Evolutionary conservation across 2,329 filamentous ascomycete species (phyloP).

Genomic region (Fusarium albosuccineum): DNA sequence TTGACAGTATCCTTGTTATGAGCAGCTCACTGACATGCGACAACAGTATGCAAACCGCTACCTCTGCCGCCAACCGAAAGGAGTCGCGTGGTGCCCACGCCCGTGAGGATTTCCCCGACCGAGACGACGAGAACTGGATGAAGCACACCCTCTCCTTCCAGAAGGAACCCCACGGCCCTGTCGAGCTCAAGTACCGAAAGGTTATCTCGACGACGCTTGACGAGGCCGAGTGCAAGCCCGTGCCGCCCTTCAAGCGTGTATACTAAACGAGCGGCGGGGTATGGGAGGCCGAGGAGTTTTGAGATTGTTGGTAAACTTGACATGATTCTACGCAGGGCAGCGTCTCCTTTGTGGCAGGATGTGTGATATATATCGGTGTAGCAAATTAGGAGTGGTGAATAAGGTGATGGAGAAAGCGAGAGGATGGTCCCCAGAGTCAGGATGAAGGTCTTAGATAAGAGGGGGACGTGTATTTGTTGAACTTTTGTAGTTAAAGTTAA

Average conservation of each 20-base stretch:
- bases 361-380: conserved; percentile 48
- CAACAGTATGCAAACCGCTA: conserved; percentile 85
- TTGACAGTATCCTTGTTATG: background rate
- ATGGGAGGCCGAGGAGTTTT: conserved; percentile 40
- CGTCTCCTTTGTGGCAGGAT: conserved; percentile 47
- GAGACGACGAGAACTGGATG: conserved; percentile 98
- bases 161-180: conserved; percentile 88
- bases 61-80: conserved; percentile 91
- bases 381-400: conserved; percentile 14
- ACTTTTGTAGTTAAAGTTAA: conserved; percentile 40
- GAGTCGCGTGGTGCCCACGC: conserved; percentile 98
- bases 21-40: conserved; percentile 25
- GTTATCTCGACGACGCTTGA: conserved; percentile 89
- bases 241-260: conserved; percentile 95
- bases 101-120: conserved; percentile 94
- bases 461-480: conserved; percentile 41
- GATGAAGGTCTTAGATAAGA: conserved; percentile 13
- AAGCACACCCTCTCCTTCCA: conserved; percentile 99
- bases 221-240: conserved; percentile 94
- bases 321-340: conserved; percentile 45
- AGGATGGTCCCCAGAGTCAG: conserved; percentile 30
- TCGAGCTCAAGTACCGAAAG: conserved; percentile 86
- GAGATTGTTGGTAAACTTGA: conserved; percentile 45
- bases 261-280: conserved; percentile 69
- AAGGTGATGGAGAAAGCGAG: conserved; percentile 22